Evolutionary conservation across 306 rosid genomes (phyloP), one percentile per base, ranked within the genome.

Genomic region (Lupinus albus): DNA sequence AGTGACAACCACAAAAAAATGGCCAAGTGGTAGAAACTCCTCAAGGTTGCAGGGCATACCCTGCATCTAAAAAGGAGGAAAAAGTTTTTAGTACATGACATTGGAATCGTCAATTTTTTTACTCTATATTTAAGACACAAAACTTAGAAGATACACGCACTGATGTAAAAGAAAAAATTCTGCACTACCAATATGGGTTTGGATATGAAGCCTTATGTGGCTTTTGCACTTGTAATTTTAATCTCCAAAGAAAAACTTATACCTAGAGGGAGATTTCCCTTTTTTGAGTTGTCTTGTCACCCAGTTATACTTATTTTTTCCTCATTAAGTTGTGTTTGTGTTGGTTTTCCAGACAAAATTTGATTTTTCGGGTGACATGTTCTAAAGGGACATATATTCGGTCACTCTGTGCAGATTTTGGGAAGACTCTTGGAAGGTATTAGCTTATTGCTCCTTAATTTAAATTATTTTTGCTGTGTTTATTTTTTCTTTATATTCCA

Each of bases 361-460:
- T 92, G 73, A 84, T 89, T 73, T 92, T 92, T 79, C 88, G 95
- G 61, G 95, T 92, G 64, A 82, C 73, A 49, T 89, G 96, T 78
- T 89, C 98, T 1, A 92, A 92, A 83, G 98, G 98, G 66, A 89
- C 98, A 61, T 92, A 92, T 66, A 89, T 92, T 47, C 79, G 98
- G 38, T 92, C 96, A 5, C 83, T 92, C 28, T 92, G 98, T 73
- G 98, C 96, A 4, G 98, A 92, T 84, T 67, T 87, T 20, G 98
- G 96, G 70, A 92, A 92, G 78, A 87, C 84, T 73, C 93, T 92
- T 44, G 96, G 96, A 83, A 92, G 98, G 98, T 92, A 76, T 68
- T 15, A 50, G 41, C 73, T 57, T 21, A 21, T 53, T 20, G 20
- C 64, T 67, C 33, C 58, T 50, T 30, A 16, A 46, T 35, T 64